These are phyloP conservation scores for Leccinum olivaceopallidum DNA, from an alignment of 768 basidiomycete species.

Conservation along the genomic window DNA sequence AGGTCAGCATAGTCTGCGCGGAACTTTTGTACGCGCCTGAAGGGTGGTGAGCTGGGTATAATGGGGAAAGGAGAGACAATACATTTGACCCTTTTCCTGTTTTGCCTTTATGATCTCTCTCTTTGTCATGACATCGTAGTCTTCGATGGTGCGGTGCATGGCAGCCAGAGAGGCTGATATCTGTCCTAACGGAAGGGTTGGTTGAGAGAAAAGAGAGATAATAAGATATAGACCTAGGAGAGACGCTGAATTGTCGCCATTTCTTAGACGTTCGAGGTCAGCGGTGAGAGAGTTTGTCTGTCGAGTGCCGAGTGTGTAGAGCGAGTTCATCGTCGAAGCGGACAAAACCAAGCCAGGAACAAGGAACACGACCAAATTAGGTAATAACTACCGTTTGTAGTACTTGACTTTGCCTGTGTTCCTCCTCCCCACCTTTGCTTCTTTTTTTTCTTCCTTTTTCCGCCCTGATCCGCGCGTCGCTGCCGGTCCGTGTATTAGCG, in stretches of 20 bases:
- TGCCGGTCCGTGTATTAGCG: slow-evolving; percentile 50
- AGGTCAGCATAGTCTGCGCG: slow-evolving; percentile 84
- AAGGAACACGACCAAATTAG: background rate
- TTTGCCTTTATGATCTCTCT: slow-evolving; percentile 96
- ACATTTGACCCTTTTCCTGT: slow-evolving; percentile 95
- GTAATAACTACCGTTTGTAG: slow-evolving; percentile 56
- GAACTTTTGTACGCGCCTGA: slow-evolving; percentile 91
- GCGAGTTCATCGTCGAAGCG: slow-evolving; percentile 76
- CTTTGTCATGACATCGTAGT: slow-evolving; percentile 96
- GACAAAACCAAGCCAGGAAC: slow-evolving; percentile 5
- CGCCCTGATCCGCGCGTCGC: slow-evolving; percentile 3
- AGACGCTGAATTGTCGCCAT: slow-evolving; percentile 78
- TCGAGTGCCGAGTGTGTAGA: slow-evolving; percentile 91
- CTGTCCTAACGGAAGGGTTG: slow-evolving; percentile 67
- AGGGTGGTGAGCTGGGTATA: slow-evolving; percentile 8
- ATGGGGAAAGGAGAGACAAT: slow-evolving; percentile 27
- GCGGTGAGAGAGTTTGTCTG: slow-evolving; percentile 88
- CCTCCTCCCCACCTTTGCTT: slow-evolving; percentile 18
- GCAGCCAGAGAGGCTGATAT: slow-evolving; percentile 97
- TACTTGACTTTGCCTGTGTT: slow-evolving; percentile 39
- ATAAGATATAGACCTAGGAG: slow-evolving; percentile 66
- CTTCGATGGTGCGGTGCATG: slow-evolving; percentile 92
- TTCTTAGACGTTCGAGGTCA: slow-evolving; percentile 80
- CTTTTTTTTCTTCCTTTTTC: background rate
- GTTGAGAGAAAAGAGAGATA: background rate